phyloP scores from a whole-genome alignment of 768 basidiomycete species.

The Phylloporus arenicola region DNA sequence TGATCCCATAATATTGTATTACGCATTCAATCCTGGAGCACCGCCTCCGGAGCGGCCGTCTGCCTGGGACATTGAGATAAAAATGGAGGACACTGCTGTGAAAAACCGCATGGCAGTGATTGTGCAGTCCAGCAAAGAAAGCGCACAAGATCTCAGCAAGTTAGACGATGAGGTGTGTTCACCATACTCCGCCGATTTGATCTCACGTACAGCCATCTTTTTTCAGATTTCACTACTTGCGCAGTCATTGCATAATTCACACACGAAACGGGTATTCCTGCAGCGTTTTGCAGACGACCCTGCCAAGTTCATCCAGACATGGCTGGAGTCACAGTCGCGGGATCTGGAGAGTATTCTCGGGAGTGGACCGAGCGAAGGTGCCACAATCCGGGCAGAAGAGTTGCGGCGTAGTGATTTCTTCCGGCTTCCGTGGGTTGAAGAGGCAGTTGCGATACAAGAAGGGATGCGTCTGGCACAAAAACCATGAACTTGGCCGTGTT shows the following conservation, averaged over 20 bases:
- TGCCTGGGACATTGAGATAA: slow-evolving; percentile 86
- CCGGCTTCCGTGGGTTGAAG: slow-evolving; percentile 85
- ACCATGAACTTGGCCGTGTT: slow-evolving; percentile 22
- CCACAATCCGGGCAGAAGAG: slow-evolving; percentile 82
- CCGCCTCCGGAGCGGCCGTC: slow-evolving; percentile 64
- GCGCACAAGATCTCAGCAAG: slow-evolving; percentile 56
- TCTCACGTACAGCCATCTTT: slow-evolving; percentile 13
- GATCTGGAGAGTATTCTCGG: slow-evolving; percentile 89
- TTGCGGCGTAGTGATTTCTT: slow-evolving; percentile 87
- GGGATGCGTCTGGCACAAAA: slow-evolving; percentile 63
- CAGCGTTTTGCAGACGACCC: slow-evolving; percentile 78
- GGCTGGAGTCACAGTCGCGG: slow-evolving; percentile 87
- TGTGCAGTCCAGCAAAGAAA: slow-evolving; percentile 64
- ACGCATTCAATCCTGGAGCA: slow-evolving; percentile 58
- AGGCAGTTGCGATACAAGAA: slow-evolving; percentile 82
- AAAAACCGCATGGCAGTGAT: slow-evolving; percentile 76
- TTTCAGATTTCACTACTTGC: slow-evolving; percentile 73
- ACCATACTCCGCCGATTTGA: slow-evolving; percentile 7
- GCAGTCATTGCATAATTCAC: slow-evolving; percentile 81
- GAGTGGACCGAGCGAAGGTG: slow-evolving; percentile 75
- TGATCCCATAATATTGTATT: slow-evolving; percentile 78
- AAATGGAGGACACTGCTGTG: slow-evolving; percentile 71
- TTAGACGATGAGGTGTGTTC: slow-evolving; percentile 81
- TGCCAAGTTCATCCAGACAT: slow-evolving; percentile 76
- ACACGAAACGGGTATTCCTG: slow-evolving; percentile 83